Base-by-base conservation (phyloP, 1,284 basidiomycete species). In the Sphaerobolus stellatus region DNA sequence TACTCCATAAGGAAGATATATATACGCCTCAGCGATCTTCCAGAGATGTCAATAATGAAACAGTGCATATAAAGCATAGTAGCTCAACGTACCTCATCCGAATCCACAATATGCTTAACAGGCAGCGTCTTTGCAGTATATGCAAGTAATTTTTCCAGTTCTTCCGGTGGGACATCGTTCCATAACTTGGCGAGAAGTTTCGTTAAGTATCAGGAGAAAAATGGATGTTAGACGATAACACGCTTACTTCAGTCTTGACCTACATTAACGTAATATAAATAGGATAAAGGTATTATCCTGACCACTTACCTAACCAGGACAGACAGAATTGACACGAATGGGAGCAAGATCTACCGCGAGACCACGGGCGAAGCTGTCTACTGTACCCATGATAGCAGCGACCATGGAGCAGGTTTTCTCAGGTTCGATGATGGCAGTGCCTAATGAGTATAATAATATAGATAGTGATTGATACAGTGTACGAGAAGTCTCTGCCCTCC, bases 341-440 rank as follows among this genome's bases (percentile, higher is more conserved):
- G 62, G 62, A 18, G 62, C 62, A 20, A 63, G 50, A 40, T 63
- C 61, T 11, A 63, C 56, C 8, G 62, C 62, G 24, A 63, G 54
- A 9, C 62, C 60, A 13, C 62, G 54, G 16, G 56, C 55, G 13
- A 62, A 40, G 4, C 49, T 36, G 45, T 63, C 62, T 25, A 58
- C 54, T 4, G 60, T 59, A 38, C 62, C 62, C 20, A 57, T 47
- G 13, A 63, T 25, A 8, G 55, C 59, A 13, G 61, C 61, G 11
- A 47, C 57, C 16, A 63, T 48, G 6, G 57, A 50, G 59, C 61
- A 63, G 5, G 47, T 49, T 47, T 56, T 47, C 14, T 20, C 25
- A 3, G 62, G 61, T 48, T 56, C 61, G 7, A 40, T 44, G 22
- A 58, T 14, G 7, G 44, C 58, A 20, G 59, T 47, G 25, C 61